phyloP scores from a whole-genome alignment of 306 rosid genomes.

The Cucumis sativus region DNA sequence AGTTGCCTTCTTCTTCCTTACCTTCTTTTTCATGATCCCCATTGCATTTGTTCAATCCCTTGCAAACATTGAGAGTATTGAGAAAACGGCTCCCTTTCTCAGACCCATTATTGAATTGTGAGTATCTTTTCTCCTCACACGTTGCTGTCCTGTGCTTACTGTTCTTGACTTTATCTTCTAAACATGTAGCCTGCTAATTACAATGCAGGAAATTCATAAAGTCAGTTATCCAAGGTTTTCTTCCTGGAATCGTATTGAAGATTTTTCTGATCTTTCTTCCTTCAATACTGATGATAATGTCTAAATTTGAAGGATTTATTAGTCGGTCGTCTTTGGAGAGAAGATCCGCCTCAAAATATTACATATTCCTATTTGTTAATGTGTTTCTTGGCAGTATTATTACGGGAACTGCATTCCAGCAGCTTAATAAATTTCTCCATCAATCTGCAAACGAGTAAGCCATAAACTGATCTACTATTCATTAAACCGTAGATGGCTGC shows the following conservation, averaged over 20 bases:
- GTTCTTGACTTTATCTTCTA: neutral
- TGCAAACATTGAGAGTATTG: slow-evolving; percentile 88
- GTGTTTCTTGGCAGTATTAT: slow-evolving; percentile 97
- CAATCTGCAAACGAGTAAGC: slow-evolving; percentile 86
- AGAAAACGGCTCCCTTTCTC: slow-evolving; percentile 67
- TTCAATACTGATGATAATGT: slow-evolving; percentile 75
- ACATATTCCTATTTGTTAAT: slow-evolving; percentile 71
- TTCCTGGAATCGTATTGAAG: slow-evolving; percentile 95
- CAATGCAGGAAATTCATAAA: slow-evolving; percentile 52
- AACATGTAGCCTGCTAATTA: neutral
- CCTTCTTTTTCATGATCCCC: slow-evolving; percentile 97
- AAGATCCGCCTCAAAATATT: slow-evolving; percentile 79
- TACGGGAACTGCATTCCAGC: slow-evolving; percentile 93
- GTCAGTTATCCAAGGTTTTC: slow-evolving; percentile 87
- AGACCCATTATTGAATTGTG: slow-evolving; percentile 66
- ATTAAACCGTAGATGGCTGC: neutral
- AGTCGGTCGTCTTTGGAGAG: slow-evolving; percentile 72
- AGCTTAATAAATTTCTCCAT: slow-evolving; percentile 67
- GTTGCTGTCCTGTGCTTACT: neutral
- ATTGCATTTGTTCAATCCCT: slow-evolving; percentile 91
- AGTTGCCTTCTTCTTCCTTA: slow-evolving; percentile 95
- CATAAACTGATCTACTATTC: neutral
- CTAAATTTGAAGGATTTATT: slow-evolving; percentile 78
- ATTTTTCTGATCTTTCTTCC: slow-evolving; percentile 81
- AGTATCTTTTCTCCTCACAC: slow-evolving; percentile 7